Base-by-base conservation (phyloP, 129 eudicot species). In the Helichrysum umbraculigerum region DNA sequence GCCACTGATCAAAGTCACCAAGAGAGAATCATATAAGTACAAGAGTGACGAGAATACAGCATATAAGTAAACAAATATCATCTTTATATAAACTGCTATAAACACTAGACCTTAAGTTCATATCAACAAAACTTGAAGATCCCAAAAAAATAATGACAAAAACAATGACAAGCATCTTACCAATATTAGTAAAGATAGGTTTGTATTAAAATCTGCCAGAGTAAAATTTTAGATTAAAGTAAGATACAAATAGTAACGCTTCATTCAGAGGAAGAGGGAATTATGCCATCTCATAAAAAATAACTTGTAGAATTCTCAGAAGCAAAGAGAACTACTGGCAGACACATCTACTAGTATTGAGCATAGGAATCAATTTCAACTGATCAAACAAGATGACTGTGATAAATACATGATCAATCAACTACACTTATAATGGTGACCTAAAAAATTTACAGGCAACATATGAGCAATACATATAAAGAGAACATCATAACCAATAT, bases 1-100 rank as follows among this genome's bases (percentile, higher is more conserved):
- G 70, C 96, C 96, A 93, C 98, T 93, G 84, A 60, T 61, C 47
- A 68, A 28, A 70, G n/a, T 74, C 41, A 77, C 30, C 59, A 57
- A 69, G 15, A 57, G 16, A 74, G 32, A 62, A 54, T 44, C 52
- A 63, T 39, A 68, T 57, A 70, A 42, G 37, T 30, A 51, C 20
- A 14, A 56, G 30, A 25, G 14, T 64, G 6, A 47, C 21, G 10
- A 52, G 25, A 60, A 66, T 29, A 34, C 28, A 25, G 28, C 28
- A 25, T 33, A 39, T 41, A 47, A 54, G n/a, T 33, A 54, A 65
- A 79, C 10, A 47, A 14, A 47, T 33, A 12, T 3, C 15, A 39
- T 39, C 42, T 39, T 67, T 52, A 15, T 35, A 4, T 35, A 64
- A 17, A 42, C 15, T 42, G 71, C 19, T 12, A 75, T 44, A 33